Base-by-base conservation (phyloP, 2,329 filamentous ascomycete genomes). In the Monosporascus sp. region DNA sequence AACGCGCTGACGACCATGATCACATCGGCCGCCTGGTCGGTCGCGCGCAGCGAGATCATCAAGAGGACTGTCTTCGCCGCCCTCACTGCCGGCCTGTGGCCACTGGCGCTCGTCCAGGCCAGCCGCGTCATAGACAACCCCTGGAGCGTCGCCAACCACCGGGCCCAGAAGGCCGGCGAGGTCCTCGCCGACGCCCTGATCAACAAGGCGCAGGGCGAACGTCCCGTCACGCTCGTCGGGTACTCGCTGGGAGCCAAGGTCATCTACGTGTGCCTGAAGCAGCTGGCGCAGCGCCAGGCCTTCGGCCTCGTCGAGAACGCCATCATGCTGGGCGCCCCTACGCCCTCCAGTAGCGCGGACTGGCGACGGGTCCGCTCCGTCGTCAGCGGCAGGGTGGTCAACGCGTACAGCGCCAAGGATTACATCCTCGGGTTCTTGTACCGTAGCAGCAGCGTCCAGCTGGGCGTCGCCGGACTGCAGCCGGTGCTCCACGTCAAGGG, bases 361-460 rank as follows among this genome's bases (percentile, higher is more conserved):
- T 97, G 93, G 93, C 79, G 88, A 22, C 79, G 83, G 4, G 79
- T 96, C 61, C 85, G 91, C 55, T 85, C 84, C 51, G 89, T 93
- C 1, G 91, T 96, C 1, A 81, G 85, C 35, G 91, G 92, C 0
- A 82, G 91, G 20, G 78, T 97, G 8, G 81, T 97, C 63, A 97
- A 97, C 61, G 90, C 93, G 2, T 97, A 87, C 68, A 94, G 89
- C 2, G 84, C 87, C 43, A 88, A 90, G 44, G 93, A 97, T 68
- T 92, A 91, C 60, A 85, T 97, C 24, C 85, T 97, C 2, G 91
- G 84, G 1, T 95, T 96, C 67, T 76, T 97, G 37, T 96, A 95
- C 69, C 85, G 93, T 41, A 91, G 87, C 2, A 91, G 87, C 53
- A 91, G 88, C 63, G 80, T 94, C 35, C 88, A 96, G 60, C 86